Base-by-base conservation (phyloP, 352 stramenopile species). In the Pythium folliculosum region DNA sequence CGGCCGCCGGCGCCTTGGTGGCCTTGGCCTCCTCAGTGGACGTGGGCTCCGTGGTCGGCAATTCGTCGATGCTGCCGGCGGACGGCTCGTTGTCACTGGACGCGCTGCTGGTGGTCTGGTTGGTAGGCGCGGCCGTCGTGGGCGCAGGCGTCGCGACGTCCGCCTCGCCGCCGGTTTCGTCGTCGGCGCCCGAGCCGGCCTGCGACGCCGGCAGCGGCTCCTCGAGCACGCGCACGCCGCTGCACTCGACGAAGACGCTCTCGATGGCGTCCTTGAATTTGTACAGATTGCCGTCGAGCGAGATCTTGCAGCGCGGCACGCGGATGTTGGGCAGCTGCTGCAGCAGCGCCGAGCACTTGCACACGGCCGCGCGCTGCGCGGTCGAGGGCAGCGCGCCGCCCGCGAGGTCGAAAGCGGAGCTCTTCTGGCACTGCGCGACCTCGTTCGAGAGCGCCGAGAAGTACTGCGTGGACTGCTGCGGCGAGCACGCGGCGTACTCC, bases 331-430 rank as follows among this genome's bases (percentile, higher is more conserved):
- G 43, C 40, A 78, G 32, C 38, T 73, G 48, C 63, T 75, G 66
- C 23, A 78, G 44, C 22, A 78, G 68, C 50, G 61, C 17, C 44
- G 60, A 61, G 68, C 71, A 78, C 68, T 78, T 71, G 63, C 71
- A 78, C 49, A 78, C 53, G 25, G 54, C 60, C 50, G 65, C 32
- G 44, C 71, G 71, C 68, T 78, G 63, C 23, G 45, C 35, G 40
- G 60, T 62, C 25, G 67, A 51, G 2, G 71, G 71, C 22, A 78
- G 47, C 44, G 64, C 49, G 45, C 48, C 40, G 57, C 60, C 63
- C 25, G 71, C 68, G 47, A 78, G 49, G 64, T 78, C 63, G 50
- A 55, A 76, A n/a, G 57, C 63, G 17, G 71, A 66, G 19, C 13
- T 60, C 32, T 52, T 63, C 30, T 56, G 22, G 60, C 71, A 78